Conservation (phyloP, 306 rosid genomes). For the Lotus japonicus region DNA sequence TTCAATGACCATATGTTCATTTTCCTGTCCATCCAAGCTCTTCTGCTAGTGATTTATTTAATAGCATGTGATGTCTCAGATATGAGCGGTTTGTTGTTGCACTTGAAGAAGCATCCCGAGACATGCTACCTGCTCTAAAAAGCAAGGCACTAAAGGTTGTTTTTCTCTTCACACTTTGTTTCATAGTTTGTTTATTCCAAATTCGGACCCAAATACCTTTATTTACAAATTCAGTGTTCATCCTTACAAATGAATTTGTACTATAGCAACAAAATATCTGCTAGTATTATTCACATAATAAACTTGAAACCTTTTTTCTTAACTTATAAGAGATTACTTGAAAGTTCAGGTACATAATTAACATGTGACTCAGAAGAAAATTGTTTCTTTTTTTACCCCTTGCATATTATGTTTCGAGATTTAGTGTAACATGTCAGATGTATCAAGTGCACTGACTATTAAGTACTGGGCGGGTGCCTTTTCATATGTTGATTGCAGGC, state of each 20-base stretch:
- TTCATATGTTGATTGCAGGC: slow-evolving; percentile 42
- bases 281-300: background rate
- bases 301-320: background rate
- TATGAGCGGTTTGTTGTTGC: slow-evolving; percentile 82
- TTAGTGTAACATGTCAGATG: background rate
- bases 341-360: no score
- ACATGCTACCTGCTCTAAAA: slow-evolving; percentile 80
- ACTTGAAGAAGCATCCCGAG: slow-evolving; percentile 96
- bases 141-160: slow-evolving; percentile 82
- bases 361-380: no score
- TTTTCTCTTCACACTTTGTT: slow-evolving; percentile 3
- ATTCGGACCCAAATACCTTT: background rate
- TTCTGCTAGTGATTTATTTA: slow-evolving; percentile 9
- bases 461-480: background rate
- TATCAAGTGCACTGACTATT: background rate
- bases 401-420: background rate
- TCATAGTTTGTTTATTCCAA: background rate
- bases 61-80: slow-evolving; percentile 37
- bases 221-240: background rate
- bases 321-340: background rate
- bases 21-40: slow-evolving; percentile 1
- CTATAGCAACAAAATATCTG: background rate
- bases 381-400: background rate
- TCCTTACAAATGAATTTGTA: background rate
- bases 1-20: background rate